A percentile compares a stretch with the other conserved stretches of the same genome.
Evolutionary conservation across 2,329 filamentous ascomycete species (phyloP).

Genomic region (Aphanocladium album): DNA sequence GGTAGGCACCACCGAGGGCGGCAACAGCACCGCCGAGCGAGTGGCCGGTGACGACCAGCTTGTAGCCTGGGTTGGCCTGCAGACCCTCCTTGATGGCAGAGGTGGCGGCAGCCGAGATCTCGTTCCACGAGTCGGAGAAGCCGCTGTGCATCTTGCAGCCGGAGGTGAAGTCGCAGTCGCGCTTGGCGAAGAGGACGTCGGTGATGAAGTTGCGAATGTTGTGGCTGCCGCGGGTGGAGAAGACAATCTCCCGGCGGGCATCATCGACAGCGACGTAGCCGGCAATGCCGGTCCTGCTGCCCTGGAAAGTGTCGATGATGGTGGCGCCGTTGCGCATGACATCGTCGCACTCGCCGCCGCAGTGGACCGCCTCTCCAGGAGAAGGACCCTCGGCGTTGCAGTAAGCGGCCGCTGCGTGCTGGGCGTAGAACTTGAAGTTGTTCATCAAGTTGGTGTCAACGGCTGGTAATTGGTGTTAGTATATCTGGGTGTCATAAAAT

Average conservation of each 20-base stretch:
- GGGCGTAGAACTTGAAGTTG: slow-evolving; percentile 43
- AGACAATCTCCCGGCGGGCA: slow-evolving; percentile 47
- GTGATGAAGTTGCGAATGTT: slow-evolving; percentile 58
- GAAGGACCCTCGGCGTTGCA: slow-evolving; percentile 42
- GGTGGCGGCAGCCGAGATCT: slow-evolving; percentile 41
- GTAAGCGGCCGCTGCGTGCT: slow-evolving; percentile 49
- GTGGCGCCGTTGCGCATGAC: slow-evolving; percentile 39
- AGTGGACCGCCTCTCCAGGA: slow-evolving; percentile 37
- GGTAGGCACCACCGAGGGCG: slow-evolving; percentile 52
- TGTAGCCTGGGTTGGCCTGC: slow-evolving; percentile 44
- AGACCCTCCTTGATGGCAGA: slow-evolving; percentile 39
- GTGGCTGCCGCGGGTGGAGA: slow-evolving; percentile 55
- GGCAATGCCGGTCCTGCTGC: slow-evolving; percentile 37
- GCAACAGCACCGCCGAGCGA: slow-evolving; percentile 63
- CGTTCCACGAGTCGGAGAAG: slow-evolving; percentile 55
- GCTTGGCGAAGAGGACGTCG: slow-evolving; percentile 36
- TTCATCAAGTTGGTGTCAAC: slow-evolving; percentile 29
- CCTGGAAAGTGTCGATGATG: slow-evolving; percentile 39
- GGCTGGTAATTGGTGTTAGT: slow-evolving; percentile 9
- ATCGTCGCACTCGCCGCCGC: slow-evolving; percentile 39
- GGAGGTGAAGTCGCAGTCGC: slow-evolving; percentile 25
- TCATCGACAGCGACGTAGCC: slow-evolving; percentile 50
- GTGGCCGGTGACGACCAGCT: slow-evolving; percentile 59
- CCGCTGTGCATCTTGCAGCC: slow-evolving; percentile 52
- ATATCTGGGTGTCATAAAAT: background rate